Base-by-base conservation (phyloP, 257 asterid genomes). In the Primulina eburnea region DNA sequence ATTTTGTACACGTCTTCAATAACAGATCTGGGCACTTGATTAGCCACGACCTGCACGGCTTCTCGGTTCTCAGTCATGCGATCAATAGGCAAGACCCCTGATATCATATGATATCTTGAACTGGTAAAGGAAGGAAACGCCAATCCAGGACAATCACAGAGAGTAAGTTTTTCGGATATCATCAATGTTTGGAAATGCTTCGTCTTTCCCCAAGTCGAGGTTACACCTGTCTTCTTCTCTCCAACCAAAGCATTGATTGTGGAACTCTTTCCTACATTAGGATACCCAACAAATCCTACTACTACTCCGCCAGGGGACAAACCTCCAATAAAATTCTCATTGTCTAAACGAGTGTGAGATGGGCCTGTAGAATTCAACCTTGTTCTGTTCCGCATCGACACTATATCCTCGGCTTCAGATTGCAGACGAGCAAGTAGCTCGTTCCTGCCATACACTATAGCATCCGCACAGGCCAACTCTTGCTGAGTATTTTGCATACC, bases 231-330 rank as follows among this genome's bases (percentile, higher is more conserved):
- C 66, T 81, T 79, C 74, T 94, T 94, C 79, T 73, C 97, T 43
- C 99, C 99, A 6, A 94, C 97, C 80, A 94, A 80, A 68, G 97
- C 99, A 69, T 94, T 94, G 73, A 94, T 94, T 0, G 99, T 94
- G 35, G 99, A 94, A 73, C 99, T 94, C 79, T 94, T 94, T n/a
- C 99, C 99, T 0, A 94, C 99, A 61, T 94, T 94, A 24, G 99
- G 99, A 78, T 94, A 94, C 38, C 99, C 99, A 12, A 94, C 99
- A 68, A 94, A 94, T 57, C 99, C 99, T 40, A 94, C 97, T 21
- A 80, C 83, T 56, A 87, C 99, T 67, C 81, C 69, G 29, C 67
- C 81, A 21, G 83, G 29, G 17, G 68, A 66, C 16, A 33, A 38
- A 37, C 64, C 75, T 60, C 56, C 81, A 8, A 50, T 53, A 64